Base-by-base conservation (phyloP, 805 yeast genomes). In the Cyberlindnera mycetangii region DNA sequence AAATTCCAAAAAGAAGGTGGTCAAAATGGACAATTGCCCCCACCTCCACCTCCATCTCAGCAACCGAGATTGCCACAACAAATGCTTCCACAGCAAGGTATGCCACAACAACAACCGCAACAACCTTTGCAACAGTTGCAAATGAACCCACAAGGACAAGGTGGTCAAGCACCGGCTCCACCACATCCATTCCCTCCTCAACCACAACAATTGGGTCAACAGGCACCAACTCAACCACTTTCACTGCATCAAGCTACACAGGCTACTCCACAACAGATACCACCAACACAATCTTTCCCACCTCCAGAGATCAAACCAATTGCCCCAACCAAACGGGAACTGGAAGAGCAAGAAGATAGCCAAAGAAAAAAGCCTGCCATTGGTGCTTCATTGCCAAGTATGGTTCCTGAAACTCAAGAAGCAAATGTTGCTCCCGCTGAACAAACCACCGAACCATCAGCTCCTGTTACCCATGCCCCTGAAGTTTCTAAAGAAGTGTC, bases 1-100 rank as follows among this genome's bases (percentile, higher is more conserved):
- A 79, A 81, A 60, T 79, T 79, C 64, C 83, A 81, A 66, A 79
- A 80, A 55, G 84, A 81, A 53, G 85, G 86, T 42, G 80, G 81
- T 49, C 77, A 79, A 44, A 72, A 50, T 62, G 70, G 53, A 38
- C 56, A 66, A 45, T 75, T 80, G 18, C 79, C 80, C 4, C 81
- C 79, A 39, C 85, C 85, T 10, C 85, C 85, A n/a, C 84, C 89
- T 55, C 70, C 75, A 53, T 51, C 58, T 7, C 60, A 53, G 41
- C 83, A 83, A 65, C 78, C 82, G 51, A 68, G 78, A 60, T 64
- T 78, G 60, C 83, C 84, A 27, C 81, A 74, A 47, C 79, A 80
- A 5, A 79, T 82, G 74, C 76, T 81, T n/a, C 80, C 83, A 28
- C 52, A 44, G 18, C 52, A 44, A 21, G 54, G 48, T 24, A 52